These are phyloP conservation scores for Geotrichum fermentans DNA, from an alignment of 1,139 yeast species.

Conservation along the genomic window DNA sequence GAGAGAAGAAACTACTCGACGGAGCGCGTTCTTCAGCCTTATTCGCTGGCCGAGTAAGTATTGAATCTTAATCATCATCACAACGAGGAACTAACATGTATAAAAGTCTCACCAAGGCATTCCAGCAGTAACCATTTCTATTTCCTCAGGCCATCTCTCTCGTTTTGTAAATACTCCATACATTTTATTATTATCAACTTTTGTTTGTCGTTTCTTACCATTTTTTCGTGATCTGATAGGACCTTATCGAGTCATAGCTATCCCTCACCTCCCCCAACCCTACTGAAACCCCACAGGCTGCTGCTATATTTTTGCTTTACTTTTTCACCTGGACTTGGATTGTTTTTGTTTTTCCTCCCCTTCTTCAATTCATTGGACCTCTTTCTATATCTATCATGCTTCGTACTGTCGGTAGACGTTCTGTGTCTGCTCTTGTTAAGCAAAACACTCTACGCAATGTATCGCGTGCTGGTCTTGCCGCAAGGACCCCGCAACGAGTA, in stretches of 20 bases:
- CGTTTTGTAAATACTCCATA: background rate
- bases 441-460: background rate
- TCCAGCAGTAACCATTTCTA: background rate
- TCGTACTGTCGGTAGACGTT: conserved; percentile 7
- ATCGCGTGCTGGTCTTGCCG: background rate
- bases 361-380: background rate
- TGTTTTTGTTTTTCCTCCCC: background rate
- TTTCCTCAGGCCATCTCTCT: background rate
- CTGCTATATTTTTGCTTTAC: background rate
- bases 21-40: conserved; percentile 3
- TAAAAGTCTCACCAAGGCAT: conserved; percentile 3
- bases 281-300: background rate
- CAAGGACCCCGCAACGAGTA: background rate
- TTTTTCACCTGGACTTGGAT: background rate
- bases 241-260: too few species aligned
- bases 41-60: conserved; percentile 4
- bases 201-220: background rate
- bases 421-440: conserved; percentile 5
- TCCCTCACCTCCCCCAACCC: background rate
- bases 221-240: too few species aligned
- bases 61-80: background rate
- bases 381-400: conserved; percentile 2
- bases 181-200: conserved; percentile 1
- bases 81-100: background rate
- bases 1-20: conserved; percentile 18